Base-by-base conservation (phyloP, 768 basidiomycete genomes). In the Boletus bicolor region DNA sequence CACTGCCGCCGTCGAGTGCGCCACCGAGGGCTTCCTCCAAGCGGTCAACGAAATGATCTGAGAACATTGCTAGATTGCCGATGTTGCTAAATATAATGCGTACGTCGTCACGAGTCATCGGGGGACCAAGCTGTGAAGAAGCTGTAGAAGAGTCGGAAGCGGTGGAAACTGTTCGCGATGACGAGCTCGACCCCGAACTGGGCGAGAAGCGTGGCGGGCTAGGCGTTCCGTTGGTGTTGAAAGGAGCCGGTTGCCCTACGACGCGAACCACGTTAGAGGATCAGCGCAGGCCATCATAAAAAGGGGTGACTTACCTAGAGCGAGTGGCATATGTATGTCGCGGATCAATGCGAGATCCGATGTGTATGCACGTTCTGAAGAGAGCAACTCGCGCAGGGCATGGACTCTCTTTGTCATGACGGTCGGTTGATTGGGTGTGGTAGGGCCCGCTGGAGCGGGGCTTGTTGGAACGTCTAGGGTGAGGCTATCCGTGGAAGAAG, bases 291-390 rank as follows among this genome's bases (percentile, higher is more conserved):
- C 10, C 5, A 36, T 5, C n/a, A 51, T 43, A 36, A 58, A 49
- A 50, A 55, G 44, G 53, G 59, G 52, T 12, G 39, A 77, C 80
- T 58, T 73, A 82, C 91, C 90, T 64, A 87, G 75, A 44, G 90
- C 91, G 50, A 91, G 72, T 7, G 89, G 89, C 39, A 92, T 84
- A 62, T 93, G 86, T 26, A 92, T 79, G 57, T 89, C 85, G 51
- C 85, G 79, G 58, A 93, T 83, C 51, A 92, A 75, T 15, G 85
- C 86, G 28, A 93, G 76, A 76, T 93, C 91, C n/a, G 84, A 84
- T 12, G 91, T 86, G 70, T 92, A 92, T 1, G 88, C 86, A 28
- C 87, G 77, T 65, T 93, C 91, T 21, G 88, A 89, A 11, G 86
- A 82, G 44, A 93, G 78, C 28, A 93, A 72, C 60, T 93, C 91